phyloP scores from a whole-genome alignment of 2,329 filamentous ascomycete genomes.

The Curvularia hawaiiensis region DNA sequence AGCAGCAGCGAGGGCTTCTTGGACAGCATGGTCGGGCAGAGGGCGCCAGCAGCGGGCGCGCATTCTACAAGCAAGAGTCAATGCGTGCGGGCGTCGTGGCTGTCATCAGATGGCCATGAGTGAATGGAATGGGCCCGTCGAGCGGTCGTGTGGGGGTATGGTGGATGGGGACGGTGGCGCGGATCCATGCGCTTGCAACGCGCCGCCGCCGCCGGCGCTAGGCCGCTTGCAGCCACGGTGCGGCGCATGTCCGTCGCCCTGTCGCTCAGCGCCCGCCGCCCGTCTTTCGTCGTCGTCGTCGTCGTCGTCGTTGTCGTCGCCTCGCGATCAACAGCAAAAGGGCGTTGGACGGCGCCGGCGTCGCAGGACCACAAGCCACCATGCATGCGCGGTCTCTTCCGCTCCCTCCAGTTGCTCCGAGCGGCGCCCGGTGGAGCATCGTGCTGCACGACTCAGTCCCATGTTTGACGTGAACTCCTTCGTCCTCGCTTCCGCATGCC shows the following conservation, averaged over 20 bases:
- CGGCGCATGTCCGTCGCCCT: not conserved
- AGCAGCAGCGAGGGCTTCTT: constrained; percentile 31
- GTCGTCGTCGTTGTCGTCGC: not conserved
- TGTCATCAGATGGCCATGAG: not conserved
- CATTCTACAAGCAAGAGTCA: constrained; percentile 24
- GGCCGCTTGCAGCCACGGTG: not conserved
- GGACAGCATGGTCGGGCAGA: constrained; percentile 45
- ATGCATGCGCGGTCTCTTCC: constrained; percentile 24
- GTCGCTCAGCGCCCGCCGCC: not conserved
- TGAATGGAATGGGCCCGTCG: constrained; percentile 10
- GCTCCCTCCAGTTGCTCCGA: constrained; percentile 18
- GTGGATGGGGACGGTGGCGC: constrained; percentile 12
- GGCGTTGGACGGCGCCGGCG: constrained; percentile 18
- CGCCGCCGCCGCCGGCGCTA: constrained; percentile 1
- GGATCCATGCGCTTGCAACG: not conserved
- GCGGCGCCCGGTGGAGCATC: constrained; percentile 4
- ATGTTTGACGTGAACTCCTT: constrained; percentile 30
- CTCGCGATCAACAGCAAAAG: not conserved
- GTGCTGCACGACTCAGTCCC: constrained; percentile 14
- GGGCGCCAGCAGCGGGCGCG: constrained; percentile 22
- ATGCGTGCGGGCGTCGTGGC: not conserved
- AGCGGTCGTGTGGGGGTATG: constrained; percentile 4
- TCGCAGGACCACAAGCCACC: constrained; percentile 22
- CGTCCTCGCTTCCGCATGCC: constrained; percentile 29
- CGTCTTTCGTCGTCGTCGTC: not conserved